Evolutionary conservation across 208 protist genomes (phyloP).

Genomic region (Trypanosoma rangeli): DNA sequence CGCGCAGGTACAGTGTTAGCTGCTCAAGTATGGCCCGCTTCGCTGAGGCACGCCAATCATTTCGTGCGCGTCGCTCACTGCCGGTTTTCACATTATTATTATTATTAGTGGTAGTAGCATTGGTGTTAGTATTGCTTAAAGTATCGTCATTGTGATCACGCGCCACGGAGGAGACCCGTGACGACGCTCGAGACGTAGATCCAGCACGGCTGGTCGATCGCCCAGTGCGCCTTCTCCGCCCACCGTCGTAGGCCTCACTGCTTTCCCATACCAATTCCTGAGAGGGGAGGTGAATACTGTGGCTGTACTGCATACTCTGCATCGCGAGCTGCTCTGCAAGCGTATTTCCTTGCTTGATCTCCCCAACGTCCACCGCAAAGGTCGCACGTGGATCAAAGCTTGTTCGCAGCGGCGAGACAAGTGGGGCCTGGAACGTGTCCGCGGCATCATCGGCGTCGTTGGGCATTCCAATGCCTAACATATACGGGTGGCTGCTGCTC

Average conservation of each 20-base stretch:
- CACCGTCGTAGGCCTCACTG: conserved; percentile 26
- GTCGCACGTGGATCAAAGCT: conserved; percentile 41
- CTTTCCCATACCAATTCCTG: conserved; percentile 40
- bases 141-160: not conserved
- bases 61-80: not conserved
- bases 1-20: conserved; percentile 69
- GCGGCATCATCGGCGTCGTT: not conserved
- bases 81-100: conserved; percentile 9
- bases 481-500: conserved; percentile 17
- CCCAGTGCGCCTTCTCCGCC: not conserved
- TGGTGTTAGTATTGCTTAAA: conserved; percentile 4
- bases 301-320: conserved; percentile 42
- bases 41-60: conserved; percentile 65
- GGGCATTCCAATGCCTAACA: not conserved
- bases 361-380: conserved; percentile 30
- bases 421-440: conserved; percentile 14
- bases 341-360: conserved; percentile 26
- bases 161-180: conserved; percentile 27
- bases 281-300: conserved; percentile 44
- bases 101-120: not conserved
- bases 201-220: conserved; percentile 8
- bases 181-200: conserved; percentile 25
- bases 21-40: conserved; percentile 83
- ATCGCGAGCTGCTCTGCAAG: conserved; percentile 29
- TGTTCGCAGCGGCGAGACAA: conserved; percentile 37